Base-by-base conservation (phyloP, 257 asterid species). In the Solanum paucissectum region DNA sequence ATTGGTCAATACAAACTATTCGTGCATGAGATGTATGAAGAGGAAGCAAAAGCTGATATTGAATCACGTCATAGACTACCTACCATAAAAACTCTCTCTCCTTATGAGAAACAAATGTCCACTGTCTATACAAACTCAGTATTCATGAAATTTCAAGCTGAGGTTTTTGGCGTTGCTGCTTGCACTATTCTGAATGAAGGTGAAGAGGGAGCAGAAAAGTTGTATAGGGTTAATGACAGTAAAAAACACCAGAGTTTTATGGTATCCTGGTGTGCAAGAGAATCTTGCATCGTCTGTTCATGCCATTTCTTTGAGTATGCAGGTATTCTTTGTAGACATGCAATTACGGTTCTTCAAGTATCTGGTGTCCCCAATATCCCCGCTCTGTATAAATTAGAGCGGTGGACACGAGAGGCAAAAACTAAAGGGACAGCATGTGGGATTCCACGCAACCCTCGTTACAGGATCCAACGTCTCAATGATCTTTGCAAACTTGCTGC, bases 81-180 rank as follows among this genome's bases (percentile, higher is more conserved):
- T 46, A 60, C 34, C 9, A 75, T 90, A 86, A 73, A 87, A 76
- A 88, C 93, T 82, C 84, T 52, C 36, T 90, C 92, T 44, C 90
- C 94, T 69, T 89, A 92, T 40, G 95, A 93, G 92, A 89, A 88
- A 86, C 93, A 93, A 86, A 90, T 92, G 93, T 89, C 91, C 79
- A 52, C 66, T 58, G 87, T 93, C 64, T 93, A 93, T 81, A 91
- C 95, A 10, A 84, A 81, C 84, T 77, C 90, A 10, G 32, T 88
- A 34, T 93, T 87, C 86, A 68, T 66, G 86, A 88, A 88, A 83
- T 93, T 93, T 88, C 95, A 92, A 86, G 88, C 86, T 58, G 95
- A 93, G 87, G 91, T 91, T 75, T 86, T 82, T 27, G 94, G 93
- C 44, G 68, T 86, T 21, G 85, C 66, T 69, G 44, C 88, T 71